A percentile compares a stretch with the other conserved stretches of the same genome.
Evolutionary conservation across 2,329 filamentous ascomycete species (phyloP).

Genomic region (Coleophoma eucalyptorum): DNA sequence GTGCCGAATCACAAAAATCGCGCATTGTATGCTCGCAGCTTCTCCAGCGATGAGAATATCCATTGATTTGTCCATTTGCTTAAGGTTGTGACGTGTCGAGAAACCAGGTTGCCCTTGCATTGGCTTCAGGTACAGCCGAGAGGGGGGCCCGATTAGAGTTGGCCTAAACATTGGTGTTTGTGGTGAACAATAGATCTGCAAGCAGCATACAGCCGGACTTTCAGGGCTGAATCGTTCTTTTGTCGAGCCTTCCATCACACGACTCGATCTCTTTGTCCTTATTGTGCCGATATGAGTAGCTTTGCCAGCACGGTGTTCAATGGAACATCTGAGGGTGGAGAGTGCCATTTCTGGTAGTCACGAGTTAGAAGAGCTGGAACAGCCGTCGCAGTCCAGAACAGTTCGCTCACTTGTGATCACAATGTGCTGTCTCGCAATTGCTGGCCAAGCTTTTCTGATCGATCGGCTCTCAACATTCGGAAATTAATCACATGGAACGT

Average conservation of each 20-base stretch:
- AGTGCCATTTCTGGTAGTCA: not conserved
- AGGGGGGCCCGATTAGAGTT: not conserved
- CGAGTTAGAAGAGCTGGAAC: not conserved
- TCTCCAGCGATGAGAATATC: not conserved
- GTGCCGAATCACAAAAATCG: not conserved
- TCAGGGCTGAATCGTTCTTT: not conserved
- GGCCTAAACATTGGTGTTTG: not conserved
- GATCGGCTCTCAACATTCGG: not conserved
- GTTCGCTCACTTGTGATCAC: not conserved
- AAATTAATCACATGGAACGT: too few relatives aligned
- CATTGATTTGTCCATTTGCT: not conserved
- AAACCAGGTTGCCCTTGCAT: not conserved
- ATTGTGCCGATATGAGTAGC: too few relatives aligned
- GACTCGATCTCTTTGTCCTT: too few relatives aligned
- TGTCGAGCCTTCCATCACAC: too few relatives aligned
- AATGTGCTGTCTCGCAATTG: not conserved
- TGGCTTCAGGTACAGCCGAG: constrained; percentile 2
- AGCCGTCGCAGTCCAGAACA: not conserved
- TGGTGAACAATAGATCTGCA: not conserved
- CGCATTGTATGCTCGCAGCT: not conserved
- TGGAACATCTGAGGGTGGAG: too few relatives aligned
- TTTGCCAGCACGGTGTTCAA: too few relatives aligned
- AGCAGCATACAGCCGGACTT: not conserved
- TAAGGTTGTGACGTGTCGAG: not conserved
- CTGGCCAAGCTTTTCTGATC: not conserved